Conservation (phyloP, 306 rosid genomes). For the Cicer chorassanicum region DNA sequence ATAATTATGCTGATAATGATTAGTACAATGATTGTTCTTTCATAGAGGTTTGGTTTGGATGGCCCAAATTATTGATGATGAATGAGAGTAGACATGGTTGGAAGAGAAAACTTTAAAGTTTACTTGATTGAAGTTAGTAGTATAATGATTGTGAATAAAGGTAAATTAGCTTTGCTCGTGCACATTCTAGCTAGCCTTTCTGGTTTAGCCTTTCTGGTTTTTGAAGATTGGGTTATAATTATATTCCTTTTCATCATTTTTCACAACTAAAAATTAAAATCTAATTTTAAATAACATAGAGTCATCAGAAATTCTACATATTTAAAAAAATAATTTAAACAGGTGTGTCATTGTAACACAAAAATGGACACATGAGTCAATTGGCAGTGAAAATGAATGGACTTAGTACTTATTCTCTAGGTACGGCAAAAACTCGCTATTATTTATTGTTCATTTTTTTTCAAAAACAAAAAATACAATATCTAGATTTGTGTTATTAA, state of each 20-base stretch:
- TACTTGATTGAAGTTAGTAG: constrained; percentile 28
- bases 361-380: no score
- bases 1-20: constrained; percentile 46
- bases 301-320: no score
- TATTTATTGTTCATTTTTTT: no score
- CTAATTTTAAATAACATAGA: neutral
- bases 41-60: constrained; percentile 24
- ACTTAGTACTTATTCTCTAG: no score
- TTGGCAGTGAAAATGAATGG: no score
- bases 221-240: constrained; percentile 30
- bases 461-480: no score
- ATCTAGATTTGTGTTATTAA: no score
- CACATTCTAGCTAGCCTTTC: constrained; percentile 30
- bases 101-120: constrained; percentile 19
- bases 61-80: constrained; percentile 39
- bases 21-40: constrained; percentile 46
- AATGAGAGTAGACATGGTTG: constrained; percentile 17
- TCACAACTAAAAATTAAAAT: neutral
- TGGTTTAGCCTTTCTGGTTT: constrained; percentile 10
- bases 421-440: no score
- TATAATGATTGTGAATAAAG: constrained; percentile 40
- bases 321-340: no score
- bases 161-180: constrained; percentile 31
- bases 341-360: no score
- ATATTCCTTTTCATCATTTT: constrained; percentile 33